These are phyloP conservation scores for Chlorella sp. DNA, from an alignment of 139 green algal species.

Conservation along the genomic window DNA sequence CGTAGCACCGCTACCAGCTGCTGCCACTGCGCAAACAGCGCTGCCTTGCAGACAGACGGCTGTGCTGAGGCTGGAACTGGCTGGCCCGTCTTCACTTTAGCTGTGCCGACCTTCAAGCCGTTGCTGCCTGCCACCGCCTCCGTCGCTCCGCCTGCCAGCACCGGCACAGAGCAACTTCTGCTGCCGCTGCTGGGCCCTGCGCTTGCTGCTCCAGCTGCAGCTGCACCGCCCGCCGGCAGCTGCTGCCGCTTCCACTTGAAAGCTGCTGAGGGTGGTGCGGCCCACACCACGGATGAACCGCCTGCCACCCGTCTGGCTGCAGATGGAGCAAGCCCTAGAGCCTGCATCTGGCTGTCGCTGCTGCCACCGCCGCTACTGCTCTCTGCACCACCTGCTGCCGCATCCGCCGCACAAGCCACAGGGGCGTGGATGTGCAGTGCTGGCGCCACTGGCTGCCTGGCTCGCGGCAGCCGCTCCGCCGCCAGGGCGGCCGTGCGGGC, in stretches of 20 bases:
- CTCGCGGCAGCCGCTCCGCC: not conserved
- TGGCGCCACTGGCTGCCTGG: not conserved
- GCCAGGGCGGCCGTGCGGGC: slow-evolving; percentile 2
- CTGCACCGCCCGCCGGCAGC: not conserved
- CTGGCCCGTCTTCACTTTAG: not conserved
- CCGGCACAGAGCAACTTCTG: not conserved
- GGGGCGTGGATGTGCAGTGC: not conserved
- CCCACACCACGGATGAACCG: slow-evolving; percentile 17
- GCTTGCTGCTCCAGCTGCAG: not conserved
- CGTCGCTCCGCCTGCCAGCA: not conserved
- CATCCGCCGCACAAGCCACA: not conserved
- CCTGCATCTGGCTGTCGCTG: not conserved
- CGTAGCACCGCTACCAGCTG: not conserved
- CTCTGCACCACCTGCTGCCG: not conserved
- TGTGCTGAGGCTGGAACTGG: not conserved
- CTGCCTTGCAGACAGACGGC: slow-evolving; percentile 29
- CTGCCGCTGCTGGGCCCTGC: not conserved
- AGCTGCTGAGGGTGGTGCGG: not conserved
- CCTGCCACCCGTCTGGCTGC: not conserved
- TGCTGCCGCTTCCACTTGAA: not conserved
- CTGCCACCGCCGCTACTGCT: not conserved
- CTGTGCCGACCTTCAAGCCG: not conserved
- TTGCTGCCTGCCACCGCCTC: slow-evolving; percentile 26
- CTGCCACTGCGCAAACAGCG: slow-evolving; percentile 1
- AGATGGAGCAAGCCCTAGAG: not conserved